Base-by-base conservation (phyloP, 305 asterid species). In the Rubia occidens region DNA sequence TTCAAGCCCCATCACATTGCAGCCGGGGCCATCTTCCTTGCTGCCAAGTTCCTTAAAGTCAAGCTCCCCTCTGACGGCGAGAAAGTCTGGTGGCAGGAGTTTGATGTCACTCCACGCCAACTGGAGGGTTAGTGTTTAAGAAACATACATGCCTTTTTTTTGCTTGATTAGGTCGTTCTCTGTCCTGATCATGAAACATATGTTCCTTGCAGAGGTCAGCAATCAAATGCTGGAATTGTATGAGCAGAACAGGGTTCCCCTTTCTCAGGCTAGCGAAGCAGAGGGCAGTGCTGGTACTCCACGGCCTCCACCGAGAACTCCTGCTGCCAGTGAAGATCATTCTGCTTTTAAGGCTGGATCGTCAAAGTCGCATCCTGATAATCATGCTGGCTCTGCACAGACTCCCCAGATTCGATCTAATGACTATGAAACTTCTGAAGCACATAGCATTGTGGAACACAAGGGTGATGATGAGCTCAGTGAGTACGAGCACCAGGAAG, bases 21-120 rank as follows among this genome's bases (percentile, higher is more conserved):
- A 74, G 99, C 99, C 72, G 99, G 99, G 81, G 97, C 99, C 72
- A 94, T 94, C 79, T 94, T 94, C 75, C 97, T 94, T 64, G 99
- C 99, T 77, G 97, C 97, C 81, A 91, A 94, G 88, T 94, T 94
- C 80, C 99, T 94, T 71, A 88, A 88, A 87, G 97, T 94, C 71
- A 94, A 91, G 95, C 99, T 94, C 82, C 99, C 99, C 59, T 79
- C 87, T 80, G 99, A 94, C 59, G 90, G 92, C 26, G 97, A 90
- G 84, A 90, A 88, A 86, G 89, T 86, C 79, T 94, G 99, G 99
- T 91, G 97, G 99, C 97, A 89, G 83, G 99, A 94, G 88, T 89
- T 94, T 82, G 97, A 91, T 78, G 97, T 94, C 83, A 91, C 96
- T 82, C 97, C 99, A 75, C 96, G 93, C 81, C 99, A 94, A 81